These are phyloP conservation scores for Sanghuangporus sanghuang DNA, from an alignment of 1,284 basidiomycete species.

Conservation along the genomic window DNA sequence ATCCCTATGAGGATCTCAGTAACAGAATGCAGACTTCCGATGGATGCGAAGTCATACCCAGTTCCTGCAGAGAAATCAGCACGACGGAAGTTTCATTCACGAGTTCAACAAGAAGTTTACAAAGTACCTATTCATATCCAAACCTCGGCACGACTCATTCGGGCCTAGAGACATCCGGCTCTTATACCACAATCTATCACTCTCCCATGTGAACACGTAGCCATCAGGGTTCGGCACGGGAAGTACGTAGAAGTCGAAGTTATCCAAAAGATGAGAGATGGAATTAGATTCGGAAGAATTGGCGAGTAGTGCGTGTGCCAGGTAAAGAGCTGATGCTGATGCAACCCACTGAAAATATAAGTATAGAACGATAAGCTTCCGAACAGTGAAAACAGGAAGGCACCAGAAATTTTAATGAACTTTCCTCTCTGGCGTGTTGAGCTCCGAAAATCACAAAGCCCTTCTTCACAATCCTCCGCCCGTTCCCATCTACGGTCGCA, in stretches of 20 bases:
- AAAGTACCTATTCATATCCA: slow-evolving; percentile 72
- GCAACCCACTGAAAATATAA: slow-evolving; percentile 66
- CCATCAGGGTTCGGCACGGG: slow-evolving; percentile 84
- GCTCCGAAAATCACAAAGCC: slow-evolving; percentile 71
- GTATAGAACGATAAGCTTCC: slow-evolving; percentile 13
- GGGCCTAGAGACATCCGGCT: slow-evolving; percentile 59
- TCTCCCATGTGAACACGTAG: slow-evolving; percentile 65
- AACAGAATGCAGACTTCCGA: background rate
- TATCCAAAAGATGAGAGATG: slow-evolving; percentile 45
- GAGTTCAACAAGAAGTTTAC: background rate
- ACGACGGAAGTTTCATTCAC: background rate
- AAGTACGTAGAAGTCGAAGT: slow-evolving; percentile 71
- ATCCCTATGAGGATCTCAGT: slow-evolving; percentile 37
- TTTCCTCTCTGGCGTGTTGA: slow-evolving; percentile 76
- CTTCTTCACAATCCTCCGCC: slow-evolving; percentile 19
- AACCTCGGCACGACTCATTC: slow-evolving; percentile 52
- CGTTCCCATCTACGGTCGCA: slow-evolving; percentile 7
- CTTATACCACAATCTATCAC: slow-evolving; percentile 80
- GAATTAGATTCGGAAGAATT: slow-evolving; percentile 42
- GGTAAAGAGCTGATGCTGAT: slow-evolving; percentile 67
- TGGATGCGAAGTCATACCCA: slow-evolving; percentile 40
- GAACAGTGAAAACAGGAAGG: slow-evolving; percentile 7
- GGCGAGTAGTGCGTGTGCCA: slow-evolving; percentile 64
- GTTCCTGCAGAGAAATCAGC: slow-evolving; percentile 36
- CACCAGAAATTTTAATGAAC: slow-evolving; percentile 18